Conservation (phyloP, 208 protist species). For the Leishmania aethiopica region DNA sequence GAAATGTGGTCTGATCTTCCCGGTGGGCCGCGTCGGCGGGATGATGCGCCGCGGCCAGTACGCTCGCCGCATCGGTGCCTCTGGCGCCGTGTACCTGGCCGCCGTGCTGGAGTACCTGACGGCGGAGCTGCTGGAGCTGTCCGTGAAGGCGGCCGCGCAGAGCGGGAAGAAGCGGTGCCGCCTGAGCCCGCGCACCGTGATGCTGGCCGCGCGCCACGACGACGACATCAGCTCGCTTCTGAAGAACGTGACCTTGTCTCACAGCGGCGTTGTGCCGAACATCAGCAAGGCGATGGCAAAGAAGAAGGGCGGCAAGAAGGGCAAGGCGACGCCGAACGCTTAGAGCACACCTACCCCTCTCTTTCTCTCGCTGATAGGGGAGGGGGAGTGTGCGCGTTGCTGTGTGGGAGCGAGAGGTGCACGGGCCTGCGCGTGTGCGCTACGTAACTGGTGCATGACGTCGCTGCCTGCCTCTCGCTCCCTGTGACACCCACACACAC, state of each 20-base stretch:
- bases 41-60: conserved; percentile 97
- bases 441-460: background rate
- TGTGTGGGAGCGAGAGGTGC: background rate
- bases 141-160: conserved; percentile 76
- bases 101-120: conserved; percentile 99
- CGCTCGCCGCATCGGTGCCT: conserved; percentile 96
- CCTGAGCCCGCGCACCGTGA: conserved; percentile 77
- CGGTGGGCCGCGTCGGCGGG: too few species aligned
- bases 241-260: conserved; percentile 78
- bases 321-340: conserved; percentile 56
- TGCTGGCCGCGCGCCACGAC: conserved; percentile 83
- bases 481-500: background rate
- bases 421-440: background rate
- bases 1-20: too few species aligned
- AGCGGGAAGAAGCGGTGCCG: conserved; percentile 69
- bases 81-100: conserved; percentile 98
- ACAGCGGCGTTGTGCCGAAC: conserved; percentile 82
- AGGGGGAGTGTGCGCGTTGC: conserved; percentile 24
- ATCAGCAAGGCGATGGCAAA: conserved; percentile 78
- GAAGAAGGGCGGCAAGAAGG: conserved; percentile 80
- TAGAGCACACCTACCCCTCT: conserved; percentile 23
- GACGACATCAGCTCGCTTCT: conserved; percentile 65
- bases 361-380: background rate
- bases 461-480: background rate
- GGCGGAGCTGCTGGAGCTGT: conserved; percentile 85